Conservation (phyloP, 257 asterid genomes). For the Gardenia jasminoides region DNA sequence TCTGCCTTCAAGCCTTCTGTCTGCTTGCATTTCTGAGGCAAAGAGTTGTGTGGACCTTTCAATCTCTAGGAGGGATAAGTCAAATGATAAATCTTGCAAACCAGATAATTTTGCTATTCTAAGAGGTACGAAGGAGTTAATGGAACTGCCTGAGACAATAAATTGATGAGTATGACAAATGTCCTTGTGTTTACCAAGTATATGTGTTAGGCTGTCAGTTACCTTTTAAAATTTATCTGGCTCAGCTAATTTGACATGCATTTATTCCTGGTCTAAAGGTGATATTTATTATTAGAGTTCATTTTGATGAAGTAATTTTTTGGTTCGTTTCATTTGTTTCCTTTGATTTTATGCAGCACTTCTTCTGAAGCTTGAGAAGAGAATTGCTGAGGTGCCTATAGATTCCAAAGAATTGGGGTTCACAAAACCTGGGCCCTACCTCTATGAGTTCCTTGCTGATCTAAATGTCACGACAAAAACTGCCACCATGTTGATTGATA, state of each 20-base stretch:
- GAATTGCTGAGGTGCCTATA: conserved; percentile 79
- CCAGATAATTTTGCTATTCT: conserved; percentile 97
- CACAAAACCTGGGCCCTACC: conserved; percentile 89
- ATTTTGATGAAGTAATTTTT: not conserved
- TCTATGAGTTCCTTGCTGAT: conserved; percentile 85
- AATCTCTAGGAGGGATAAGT: conserved; percentile 60
- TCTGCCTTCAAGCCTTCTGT: conserved; percentile 74
- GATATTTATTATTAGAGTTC: not conserved
- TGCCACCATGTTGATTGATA: conserved; percentile 68
- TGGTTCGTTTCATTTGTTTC: not conserved
- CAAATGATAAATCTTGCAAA: conserved; percentile 79
- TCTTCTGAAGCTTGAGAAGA: conserved; percentile 89
- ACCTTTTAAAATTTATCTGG: not conserved
- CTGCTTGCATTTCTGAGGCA: conserved; percentile 93
- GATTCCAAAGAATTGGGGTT: conserved; percentile 86
- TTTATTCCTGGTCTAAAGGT: not conserved
- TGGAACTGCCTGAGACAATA: not conserved
- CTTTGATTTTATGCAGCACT: conserved; percentile 55
- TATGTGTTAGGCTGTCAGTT: not conserved
- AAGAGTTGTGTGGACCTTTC: conserved; percentile 76
- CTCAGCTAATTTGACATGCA: not conserved
- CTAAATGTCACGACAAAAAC: conserved; percentile 68
- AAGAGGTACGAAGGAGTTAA: conserved; percentile 48
- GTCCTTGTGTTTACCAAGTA: not conserved
- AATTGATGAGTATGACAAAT: not conserved